Base-by-base conservation (phyloP, 495 filamentous ascomycete species). In the Daldinia concentrica region DNA sequence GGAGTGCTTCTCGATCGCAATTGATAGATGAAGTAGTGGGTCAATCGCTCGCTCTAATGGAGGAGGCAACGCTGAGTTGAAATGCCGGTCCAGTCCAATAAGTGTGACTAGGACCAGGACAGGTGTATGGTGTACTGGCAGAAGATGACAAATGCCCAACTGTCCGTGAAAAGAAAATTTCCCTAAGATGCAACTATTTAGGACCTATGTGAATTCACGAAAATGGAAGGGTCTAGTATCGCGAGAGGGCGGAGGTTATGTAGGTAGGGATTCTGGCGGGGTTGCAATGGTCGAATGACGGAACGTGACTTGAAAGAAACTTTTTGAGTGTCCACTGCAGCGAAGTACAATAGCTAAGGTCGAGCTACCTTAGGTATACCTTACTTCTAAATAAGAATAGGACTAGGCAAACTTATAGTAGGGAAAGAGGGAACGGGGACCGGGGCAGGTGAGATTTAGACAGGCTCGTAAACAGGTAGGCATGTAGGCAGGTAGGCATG, bases 221-320 rank as follows among this genome's bases (percentile, higher is more conserved):
- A 69, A 62, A 63, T 58, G 29, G 72, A 71, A 68, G 32, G 67
- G 68, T 71, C 62, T 59, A 61, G 67, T 64, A 74, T 74, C 67
- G 72, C 72, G 64, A 71, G 72, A 74, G 62, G 51, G 72, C 68
- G 72, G 72, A 74, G 72, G 54, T 57, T 57, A 57, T 74, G 71
- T 74, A 75, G 76, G 74, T 76, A 73, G 76, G 74, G 74, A 76
- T 76, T 71, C 68, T 76, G 68, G 74, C 74, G 76, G 76, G 76
- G 74, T 76, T 76, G 70, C 71, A 68, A 69, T 74, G 76, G 74
- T 74, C 65, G 76, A 74, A 78, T 76, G 76, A 76, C 71, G 67
- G 66, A 72, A 69, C 64, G 62, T 65, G 58, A 69, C 64, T 63
- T 67, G 60, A 62, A 71, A 69, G 71, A 72, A 70, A 71, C 71